Evolutionary conservation across 148 eudicot genomes (phyloP).

Genomic region (Heliosperma pusillum): DNA sequence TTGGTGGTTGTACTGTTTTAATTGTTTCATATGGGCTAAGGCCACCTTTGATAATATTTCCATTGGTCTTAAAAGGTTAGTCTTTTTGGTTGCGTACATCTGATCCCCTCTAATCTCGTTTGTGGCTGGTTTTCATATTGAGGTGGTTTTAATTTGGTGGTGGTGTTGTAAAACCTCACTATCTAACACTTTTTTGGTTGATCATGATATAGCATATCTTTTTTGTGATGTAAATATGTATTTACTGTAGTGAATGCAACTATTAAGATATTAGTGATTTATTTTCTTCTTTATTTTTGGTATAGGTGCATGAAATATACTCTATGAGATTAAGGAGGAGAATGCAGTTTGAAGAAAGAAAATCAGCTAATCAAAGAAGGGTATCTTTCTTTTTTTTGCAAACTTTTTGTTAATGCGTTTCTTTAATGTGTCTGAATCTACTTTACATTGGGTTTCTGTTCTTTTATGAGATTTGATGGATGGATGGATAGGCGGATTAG

Average conservation of each 20-base stretch:
- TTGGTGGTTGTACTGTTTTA: background rate
- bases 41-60: background rate
- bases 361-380: constrained; percentile 66
- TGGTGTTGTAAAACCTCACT: background rate
- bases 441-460: background rate
- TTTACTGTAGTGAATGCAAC: background rate
- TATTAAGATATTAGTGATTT: background rate
- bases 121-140: background rate
- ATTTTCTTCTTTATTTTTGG: background rate
- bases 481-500: background rate
- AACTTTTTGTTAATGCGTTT: background rate
- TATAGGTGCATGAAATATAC: constrained; percentile 67
- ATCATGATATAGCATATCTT: no score
- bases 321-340: constrained; percentile 58
- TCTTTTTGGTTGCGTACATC: background rate
- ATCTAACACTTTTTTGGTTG: background rate
- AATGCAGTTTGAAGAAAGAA: constrained; percentile 66
- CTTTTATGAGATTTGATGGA: background rate
- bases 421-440: background rate
- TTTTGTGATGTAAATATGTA: background rate
- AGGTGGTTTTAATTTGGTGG: background rate
- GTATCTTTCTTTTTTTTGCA: constrained; percentile 30
- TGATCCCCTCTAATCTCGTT: background rate
- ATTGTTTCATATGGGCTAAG: background rate
- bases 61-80: background rate